Percentiles rank a stretch among this genome's conserved stretches.
phyloP scores from a whole-genome alignment of 2,329 filamentous ascomycete genomes.

The Penicillium sumatraense region DNA sequence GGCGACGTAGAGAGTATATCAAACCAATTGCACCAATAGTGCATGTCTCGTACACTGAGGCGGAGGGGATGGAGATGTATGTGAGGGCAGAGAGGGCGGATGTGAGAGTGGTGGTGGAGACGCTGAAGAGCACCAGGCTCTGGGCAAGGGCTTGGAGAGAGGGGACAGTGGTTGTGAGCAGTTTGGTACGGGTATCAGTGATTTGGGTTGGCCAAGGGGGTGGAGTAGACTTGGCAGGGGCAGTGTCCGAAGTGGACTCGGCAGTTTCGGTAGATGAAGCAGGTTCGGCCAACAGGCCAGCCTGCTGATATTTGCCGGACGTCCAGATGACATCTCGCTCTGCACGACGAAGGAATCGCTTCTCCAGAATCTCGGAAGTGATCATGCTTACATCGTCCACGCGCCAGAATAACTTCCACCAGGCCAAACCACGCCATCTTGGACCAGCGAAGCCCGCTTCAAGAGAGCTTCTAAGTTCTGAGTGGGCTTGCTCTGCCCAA shows the following conservation, averaged over 20 bases:
- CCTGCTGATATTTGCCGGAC: conserved; percentile 73
- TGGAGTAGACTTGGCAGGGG: conserved; percentile 11
- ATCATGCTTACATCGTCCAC: conserved; percentile 90
- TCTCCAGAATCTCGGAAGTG: conserved; percentile 75
- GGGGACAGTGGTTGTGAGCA: conserved; percentile 69
- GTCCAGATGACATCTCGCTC: conserved; percentile 85
- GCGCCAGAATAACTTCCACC: conserved; percentile 96
- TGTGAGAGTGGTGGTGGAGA: conserved; percentile 71
- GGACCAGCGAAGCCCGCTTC: conserved; percentile 76
- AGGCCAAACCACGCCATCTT: conserved; percentile 78
- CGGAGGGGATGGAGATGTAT: conserved; percentile 57
- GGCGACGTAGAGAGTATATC: conserved; percentile 60
- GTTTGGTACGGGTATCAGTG: conserved; percentile 67
- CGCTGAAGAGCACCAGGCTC: conserved; percentile 73
- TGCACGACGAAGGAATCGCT: conserved; percentile 75
- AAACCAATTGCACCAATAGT: conserved; percentile 64
- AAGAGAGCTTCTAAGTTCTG: conserved; percentile 79
- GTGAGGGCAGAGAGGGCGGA: conserved; percentile 60
- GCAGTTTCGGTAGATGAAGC: not conserved
- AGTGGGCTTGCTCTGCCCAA: conserved; percentile 82
- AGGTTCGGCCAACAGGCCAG: conserved; percentile 54
- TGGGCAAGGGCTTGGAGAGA: conserved; percentile 75
- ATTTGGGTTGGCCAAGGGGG: conserved; percentile 76
- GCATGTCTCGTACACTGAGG: conserved; percentile 61
- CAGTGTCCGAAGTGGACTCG: conserved; percentile 11